Evolutionary conservation across 257 asterid species (phyloP).

Genomic region (Euphrasia confusa): DNA sequence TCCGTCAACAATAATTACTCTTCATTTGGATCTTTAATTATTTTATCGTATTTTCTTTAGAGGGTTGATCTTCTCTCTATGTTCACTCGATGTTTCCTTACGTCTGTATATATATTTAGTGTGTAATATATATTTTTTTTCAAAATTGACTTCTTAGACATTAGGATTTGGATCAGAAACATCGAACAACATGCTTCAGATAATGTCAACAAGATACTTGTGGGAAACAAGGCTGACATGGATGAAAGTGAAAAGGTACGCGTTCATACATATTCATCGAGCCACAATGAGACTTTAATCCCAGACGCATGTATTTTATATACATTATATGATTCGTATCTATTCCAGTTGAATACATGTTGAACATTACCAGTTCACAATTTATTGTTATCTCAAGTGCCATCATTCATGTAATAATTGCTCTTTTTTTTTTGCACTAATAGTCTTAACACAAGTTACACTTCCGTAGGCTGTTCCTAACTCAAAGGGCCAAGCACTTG

Average conservation of each 20-base stretch:
- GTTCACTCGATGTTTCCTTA: neutral
- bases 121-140: too few species aligned
- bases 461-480: conserved; percentile 18
- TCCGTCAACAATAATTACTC: too few species aligned
- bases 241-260: too few species aligned
- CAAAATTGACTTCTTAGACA: too few species aligned
- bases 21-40: neutral
- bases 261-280: too few species aligned
- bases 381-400: neutral
- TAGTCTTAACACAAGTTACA: neutral
- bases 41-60: neutral
- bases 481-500: conserved; percentile 20
- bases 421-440: neutral
- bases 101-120: neutral
- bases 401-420: neutral
- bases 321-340: too few species aligned
- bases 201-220: too few species aligned
- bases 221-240: too few species aligned
- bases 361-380: too few species aligned
- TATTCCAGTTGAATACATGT: too few species aligned
- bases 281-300: neutral
- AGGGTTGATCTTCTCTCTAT: neutral
- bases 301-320: neutral
- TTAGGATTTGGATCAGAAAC: too few species aligned
- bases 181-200: too few species aligned